Conservation (phyloP, 371 early-diverging fungal species). For the Mortierella sp. region DNA sequence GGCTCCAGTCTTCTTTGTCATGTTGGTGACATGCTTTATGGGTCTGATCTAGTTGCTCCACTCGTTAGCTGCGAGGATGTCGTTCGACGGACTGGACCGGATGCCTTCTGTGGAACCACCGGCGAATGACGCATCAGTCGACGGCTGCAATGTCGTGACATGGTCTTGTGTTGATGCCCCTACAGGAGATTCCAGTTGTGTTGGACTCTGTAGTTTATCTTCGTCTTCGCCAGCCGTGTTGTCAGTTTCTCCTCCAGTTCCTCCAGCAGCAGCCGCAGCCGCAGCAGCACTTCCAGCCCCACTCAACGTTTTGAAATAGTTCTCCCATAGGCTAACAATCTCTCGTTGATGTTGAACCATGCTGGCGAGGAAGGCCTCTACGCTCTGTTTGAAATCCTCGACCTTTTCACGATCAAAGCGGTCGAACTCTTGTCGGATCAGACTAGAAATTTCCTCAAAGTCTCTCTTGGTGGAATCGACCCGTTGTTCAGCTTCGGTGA, state of each 20-base stretch:
- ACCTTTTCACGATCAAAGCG: conserved; percentile 89
- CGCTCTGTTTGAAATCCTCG: conserved; percentile 80
- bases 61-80: conserved; percentile 35
- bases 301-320: conserved; percentile 60
- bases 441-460: conserved; percentile 78
- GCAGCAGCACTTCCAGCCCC: conserved; percentile 17
- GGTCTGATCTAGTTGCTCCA: conserved; percentile 29
- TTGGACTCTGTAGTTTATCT: too few species aligned
- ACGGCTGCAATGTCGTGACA: too few species aligned
- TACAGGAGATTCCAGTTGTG: too few species aligned
- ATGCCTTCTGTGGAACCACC: too few species aligned
- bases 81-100: conserved; percentile 15
- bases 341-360: conserved; percentile 88
- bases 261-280: not conserved
- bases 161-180: too few species aligned
- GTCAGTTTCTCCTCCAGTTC: conserved; percentile 5
- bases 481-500: conserved; percentile 64
- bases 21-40: too few species aligned
- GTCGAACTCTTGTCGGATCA: conserved; percentile 81
- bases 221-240: too few species aligned
- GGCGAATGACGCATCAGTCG: too few species aligned
- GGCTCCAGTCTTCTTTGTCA: too few species aligned
- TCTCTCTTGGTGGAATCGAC: conserved; percentile 53
- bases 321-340: conserved; percentile 80
- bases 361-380: conserved; percentile 78